A percentile compares a stretch with the other conserved stretches of the same genome.
phyloP scores from a whole-genome alignment of 1,284 basidiomycete species.

The Tilletia indica region DNA sequence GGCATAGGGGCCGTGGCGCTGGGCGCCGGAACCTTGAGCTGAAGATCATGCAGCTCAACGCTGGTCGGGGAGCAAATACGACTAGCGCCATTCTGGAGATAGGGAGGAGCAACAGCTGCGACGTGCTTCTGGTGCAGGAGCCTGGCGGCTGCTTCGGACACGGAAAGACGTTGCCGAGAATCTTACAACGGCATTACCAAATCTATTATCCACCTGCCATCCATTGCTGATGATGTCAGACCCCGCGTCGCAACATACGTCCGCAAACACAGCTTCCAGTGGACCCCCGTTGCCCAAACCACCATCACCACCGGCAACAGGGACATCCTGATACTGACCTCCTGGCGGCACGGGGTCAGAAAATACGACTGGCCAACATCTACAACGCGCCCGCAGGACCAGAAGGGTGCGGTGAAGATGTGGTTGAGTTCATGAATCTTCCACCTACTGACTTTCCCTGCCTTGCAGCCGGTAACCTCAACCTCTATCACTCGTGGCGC shows the following conservation, averaged over 20 bases:
- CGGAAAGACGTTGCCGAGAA: not conserved
- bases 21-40: not conserved
- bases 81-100: conserved; percentile 7
- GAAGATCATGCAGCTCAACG: not conserved
- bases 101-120: not conserved
- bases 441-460: not conserved
- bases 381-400: not conserved
- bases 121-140: conserved; percentile 7
- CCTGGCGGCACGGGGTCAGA: not conserved
- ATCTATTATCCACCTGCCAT: conserved; percentile 3
- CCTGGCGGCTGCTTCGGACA: not conserved
- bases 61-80: not conserved
- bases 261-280: conserved; percentile 1
- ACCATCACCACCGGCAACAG: not conserved
- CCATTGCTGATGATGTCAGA: not conserved
- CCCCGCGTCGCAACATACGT: conserved; percentile 7
- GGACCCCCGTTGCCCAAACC: not conserved
- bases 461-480: not conserved
- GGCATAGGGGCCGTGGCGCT: not conserved
- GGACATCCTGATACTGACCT: conserved; percentile 8
- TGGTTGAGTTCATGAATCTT: not conserved
- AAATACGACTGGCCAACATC: not conserved
- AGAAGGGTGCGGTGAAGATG: not conserved
- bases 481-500: conserved; percentile 5
- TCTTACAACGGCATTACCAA: not conserved